These are phyloP conservation scores for Fusarium mangiferae DNA, from an alignment of 2,329 filamentous ascomycete genomes.

Conservation along the genomic window DNA sequence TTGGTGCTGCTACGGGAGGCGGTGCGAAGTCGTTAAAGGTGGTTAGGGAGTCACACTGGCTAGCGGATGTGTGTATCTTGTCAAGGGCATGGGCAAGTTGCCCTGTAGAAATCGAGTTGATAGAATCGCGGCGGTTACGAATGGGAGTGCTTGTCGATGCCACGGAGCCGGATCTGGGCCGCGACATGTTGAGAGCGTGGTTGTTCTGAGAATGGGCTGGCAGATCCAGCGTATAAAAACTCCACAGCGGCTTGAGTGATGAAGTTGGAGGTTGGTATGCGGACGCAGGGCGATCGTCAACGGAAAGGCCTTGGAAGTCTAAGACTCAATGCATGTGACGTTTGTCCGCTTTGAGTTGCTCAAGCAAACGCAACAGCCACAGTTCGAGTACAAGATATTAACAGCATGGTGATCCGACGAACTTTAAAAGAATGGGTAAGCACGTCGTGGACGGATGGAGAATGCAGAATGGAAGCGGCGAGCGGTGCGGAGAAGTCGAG, in stretches of 20 bases:
- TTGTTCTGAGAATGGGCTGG: neutral
- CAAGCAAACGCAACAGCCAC: slow-evolving; percentile 22
- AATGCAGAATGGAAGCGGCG: slow-evolving; percentile 15
- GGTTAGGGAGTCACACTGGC: slow-evolving; percentile 83
- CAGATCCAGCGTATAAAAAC: neutral
- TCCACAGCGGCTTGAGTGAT: neutral
- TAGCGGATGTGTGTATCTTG: slow-evolving; percentile 90
- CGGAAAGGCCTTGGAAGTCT: neutral
- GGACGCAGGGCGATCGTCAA: neutral
- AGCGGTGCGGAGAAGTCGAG: slow-evolving; percentile 19
- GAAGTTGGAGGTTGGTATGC: neutral
- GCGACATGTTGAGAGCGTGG: slow-evolving; percentile 39
- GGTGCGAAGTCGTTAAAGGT: slow-evolving; percentile 94
- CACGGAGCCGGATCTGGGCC: slow-evolving; percentile 44
- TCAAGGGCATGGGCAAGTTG: slow-evolving; percentile 82
- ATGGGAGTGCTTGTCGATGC: slow-evolving; percentile 47
- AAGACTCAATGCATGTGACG: slow-evolving; percentile 25
- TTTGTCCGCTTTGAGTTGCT: slow-evolving; percentile 21
- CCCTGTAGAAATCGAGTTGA: slow-evolving; percentile 66
- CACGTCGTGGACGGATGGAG: slow-evolving; percentile 19
- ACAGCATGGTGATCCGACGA: slow-evolving; percentile 35
- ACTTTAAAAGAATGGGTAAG: slow-evolving; percentile 18
- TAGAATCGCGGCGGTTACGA: slow-evolving; percentile 52
- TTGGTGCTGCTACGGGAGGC: slow-evolving; percentile 67
- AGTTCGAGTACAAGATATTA: slow-evolving; percentile 21